Evolutionary conservation across 306 rosid species (phyloP), one percentile per base, ranked within the genome.

Genomic region (Purshia tridentata): DNA sequence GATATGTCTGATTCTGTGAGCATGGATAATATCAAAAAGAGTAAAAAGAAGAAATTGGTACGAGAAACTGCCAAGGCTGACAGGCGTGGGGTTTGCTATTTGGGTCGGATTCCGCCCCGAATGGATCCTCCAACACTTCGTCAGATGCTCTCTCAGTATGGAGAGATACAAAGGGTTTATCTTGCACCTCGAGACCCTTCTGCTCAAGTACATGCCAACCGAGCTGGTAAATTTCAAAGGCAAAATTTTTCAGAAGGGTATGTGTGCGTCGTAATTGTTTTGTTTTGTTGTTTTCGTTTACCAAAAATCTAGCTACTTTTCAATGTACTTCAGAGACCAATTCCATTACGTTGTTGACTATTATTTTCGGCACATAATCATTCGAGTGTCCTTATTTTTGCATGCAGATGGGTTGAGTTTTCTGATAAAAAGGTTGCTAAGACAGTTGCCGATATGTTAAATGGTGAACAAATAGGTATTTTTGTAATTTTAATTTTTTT

Each of bases 391-490:
- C 40, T 69, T 49, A 35, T 84, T 37, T 68, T 14, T 63, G 49
- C 52, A 6, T 84, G 86, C 77, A 89, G 99, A 76, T 94, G 99
- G 99, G 92, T 88, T 78, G 97, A 94, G 70, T 94, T 94, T 67
- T 40, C 80, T 4, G 72, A 91, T 74, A 94, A 91, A 85, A 78
- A 77, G 52, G 85, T 91, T 54, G 97, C 96, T 39, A 91, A 94
- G 81, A 86, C 83, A 78, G 92, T 89, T 70, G 97, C 99, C 48
- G 72, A 85, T 44, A 85, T 83, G 87, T 68, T 94, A 50, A 94
- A 94, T 77, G 97, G 96, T 39, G 97, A 94, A 94, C 91, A 85
- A 35, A 89, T 89, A 72, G 98, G 98, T 93, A 86, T 12, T 69
- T 45, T 8, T 53, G 40, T 64, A 54, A 53, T 42, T 61, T 44